Base-by-base conservation (phyloP, 805 yeast species). In the Komagataella ulmi region DNA sequence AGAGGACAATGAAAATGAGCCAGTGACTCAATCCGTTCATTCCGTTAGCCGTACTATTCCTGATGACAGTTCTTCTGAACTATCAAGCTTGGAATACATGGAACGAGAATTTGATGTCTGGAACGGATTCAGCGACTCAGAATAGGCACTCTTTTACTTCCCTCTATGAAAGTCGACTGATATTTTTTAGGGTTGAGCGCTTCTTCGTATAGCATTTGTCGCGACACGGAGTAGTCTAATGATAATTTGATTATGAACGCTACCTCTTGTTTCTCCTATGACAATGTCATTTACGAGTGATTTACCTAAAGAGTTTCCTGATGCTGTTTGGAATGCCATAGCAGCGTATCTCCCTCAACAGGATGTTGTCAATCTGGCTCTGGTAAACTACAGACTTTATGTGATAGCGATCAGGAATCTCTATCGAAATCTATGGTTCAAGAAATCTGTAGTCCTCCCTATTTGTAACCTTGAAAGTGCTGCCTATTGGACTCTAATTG, bases 321-420 rank as follows among this genome's bases (percentile, higher is more conserved):
- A 57, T 8, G 24, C 17, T 3, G 50, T 66, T 5, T 23, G 65
- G 7, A 21, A 51, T 1, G 24, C n/a, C 3, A 55, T 69, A 1
- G 52, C 61, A 1, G 51, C 55, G 3, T 67, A 54, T 50, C 56
- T 75, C 14, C 71, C 74, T 6, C 80, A 75, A 54, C 66, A 70
- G 52, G 67, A 64, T 18, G 63, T 70, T 49, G 36, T 66, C 3
- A 59, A 59, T 23, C 54, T 75, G n/a, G 57, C 69, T 2, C 58
- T 56, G 44, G 59, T 69, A 2, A 66, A 59, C 53, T 67, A 63
- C 53, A 54, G 54, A 7, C 55, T 67, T n/a, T 65, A 71, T 30
- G 36, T 54, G 1, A 30, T 66, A 10, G 68, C 68, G 1, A 51
- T 61, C 10, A 62, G 65, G 3, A 54, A 57, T n/a, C 58, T 78